These are phyloP conservation scores for Escovopsis sp. DNA, from an alignment of 2,329 filamentous ascomycete species.

Conservation along the genomic window DNA sequence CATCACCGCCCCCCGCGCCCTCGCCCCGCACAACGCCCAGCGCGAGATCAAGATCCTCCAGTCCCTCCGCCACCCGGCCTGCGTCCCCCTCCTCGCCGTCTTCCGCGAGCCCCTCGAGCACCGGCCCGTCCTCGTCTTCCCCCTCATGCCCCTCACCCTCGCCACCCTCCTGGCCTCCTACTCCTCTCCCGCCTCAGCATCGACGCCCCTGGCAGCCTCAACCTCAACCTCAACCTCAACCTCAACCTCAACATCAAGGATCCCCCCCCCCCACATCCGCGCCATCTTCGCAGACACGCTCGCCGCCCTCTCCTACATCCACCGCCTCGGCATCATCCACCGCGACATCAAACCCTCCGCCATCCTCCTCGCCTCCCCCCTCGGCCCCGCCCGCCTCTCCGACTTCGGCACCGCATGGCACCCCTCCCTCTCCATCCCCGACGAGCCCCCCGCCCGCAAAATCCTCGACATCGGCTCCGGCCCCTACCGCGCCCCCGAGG, in stretches of 20 bases:
- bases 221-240: no score
- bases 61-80: slow-evolving; percentile 33
- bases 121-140: slow-evolving; percentile 67
- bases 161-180: slow-evolving; percentile 43
- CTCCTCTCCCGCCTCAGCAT: no score
- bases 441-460: slow-evolving; percentile 56
- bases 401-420: slow-evolving; percentile 93
- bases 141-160: slow-evolving; percentile 64
- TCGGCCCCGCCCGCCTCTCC: slow-evolving; percentile 61
- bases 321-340: slow-evolving; percentile 66
- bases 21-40: slow-evolving; percentile 67
- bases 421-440: slow-evolving; percentile 35
- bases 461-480: slow-evolving; percentile 90
- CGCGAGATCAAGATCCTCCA: slow-evolving; percentile 65
- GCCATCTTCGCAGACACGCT: slow-evolving; percentile 52
- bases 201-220: no score
- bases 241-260: no score
- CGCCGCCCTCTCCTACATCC: slow-evolving; percentile 53
- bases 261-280: slow-evolving; percentile 18
- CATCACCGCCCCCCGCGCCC: slow-evolving; percentile 56
- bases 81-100: slow-evolving; percentile 54
- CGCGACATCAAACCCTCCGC: slow-evolving; percentile 91
- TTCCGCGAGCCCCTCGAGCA: slow-evolving; percentile 53
- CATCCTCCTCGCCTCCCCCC: slow-evolving; percentile 51
- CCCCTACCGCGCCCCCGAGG: slow-evolving; percentile 77